A percentile compares a stretch with the other conserved stretches of the same genome.
Conservation (phyloP, 2,329 filamentous ascomycete genomes). For the Colletotrichum incanum region DNA sequence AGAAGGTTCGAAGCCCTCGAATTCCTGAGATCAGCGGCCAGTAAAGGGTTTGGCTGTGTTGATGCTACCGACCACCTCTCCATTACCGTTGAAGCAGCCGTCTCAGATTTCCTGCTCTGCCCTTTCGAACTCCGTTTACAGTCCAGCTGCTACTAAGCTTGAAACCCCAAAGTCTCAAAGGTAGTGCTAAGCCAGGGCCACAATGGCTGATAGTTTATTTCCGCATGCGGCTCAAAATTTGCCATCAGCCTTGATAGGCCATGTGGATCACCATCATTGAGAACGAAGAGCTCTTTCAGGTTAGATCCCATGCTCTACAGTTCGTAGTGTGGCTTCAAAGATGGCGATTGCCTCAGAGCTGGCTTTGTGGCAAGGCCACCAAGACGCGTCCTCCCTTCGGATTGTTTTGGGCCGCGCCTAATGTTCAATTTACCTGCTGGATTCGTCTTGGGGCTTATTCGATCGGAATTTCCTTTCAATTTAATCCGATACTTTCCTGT, state of each 20-base stretch:
- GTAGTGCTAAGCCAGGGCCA: background rate
- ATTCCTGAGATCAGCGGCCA: background rate
- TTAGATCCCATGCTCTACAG: background rate
- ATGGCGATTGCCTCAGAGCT: background rate
- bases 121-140: background rate
- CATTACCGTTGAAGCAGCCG: background rate
- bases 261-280: background rate
- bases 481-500: background rate
- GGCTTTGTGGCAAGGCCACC: background rate
- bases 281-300: rapidly evolving
- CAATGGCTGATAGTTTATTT: background rate
- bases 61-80: background rate
- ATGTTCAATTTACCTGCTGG: background rate
- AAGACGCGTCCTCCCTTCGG: no score
- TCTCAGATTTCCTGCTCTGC: background rate
- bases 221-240: background rate
- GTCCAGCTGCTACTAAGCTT: background rate
- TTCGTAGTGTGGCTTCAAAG: background rate
- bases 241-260: background rate
- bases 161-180: background rate
- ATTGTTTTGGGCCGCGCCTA: background rate
- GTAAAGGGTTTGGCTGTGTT: background rate
- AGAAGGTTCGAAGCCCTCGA: background rate
- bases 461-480: background rate
- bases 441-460: background rate